Evolutionary conservation across 176 grass and related monocot genomes (phyloP).

Genomic region (Poa annua): DNA sequence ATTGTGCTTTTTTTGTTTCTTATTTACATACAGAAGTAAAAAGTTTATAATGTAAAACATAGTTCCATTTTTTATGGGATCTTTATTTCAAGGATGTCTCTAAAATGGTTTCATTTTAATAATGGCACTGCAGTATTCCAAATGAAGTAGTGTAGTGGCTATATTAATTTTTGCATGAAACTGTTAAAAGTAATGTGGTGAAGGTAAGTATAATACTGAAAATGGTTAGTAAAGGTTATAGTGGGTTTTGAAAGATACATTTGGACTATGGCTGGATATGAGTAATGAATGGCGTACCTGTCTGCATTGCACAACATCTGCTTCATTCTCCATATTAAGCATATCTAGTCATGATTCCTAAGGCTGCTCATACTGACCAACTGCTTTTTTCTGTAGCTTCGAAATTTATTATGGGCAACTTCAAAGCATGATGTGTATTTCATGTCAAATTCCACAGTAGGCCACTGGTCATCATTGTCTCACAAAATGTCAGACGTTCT

Average conservation of each 20-base stretch:
- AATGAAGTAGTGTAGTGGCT: constrained; percentile 16
- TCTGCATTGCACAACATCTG: not conserved
- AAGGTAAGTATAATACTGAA: not conserved
- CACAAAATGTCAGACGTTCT: constrained; percentile 59
- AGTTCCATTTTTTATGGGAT: not conserved
- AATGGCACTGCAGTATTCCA: constrained; percentile 10
- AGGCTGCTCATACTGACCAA: constrained; percentile 33
- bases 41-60: not conserved
- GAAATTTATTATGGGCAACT: constrained; percentile 94
- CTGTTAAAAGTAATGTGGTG: not conserved
- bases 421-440: constrained; percentile 96
- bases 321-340: constrained; percentile 6
- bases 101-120: constrained; percentile 2
- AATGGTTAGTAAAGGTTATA: constrained; percentile 11
- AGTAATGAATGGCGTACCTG: not conserved
- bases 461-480: constrained; percentile 87
- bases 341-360: constrained; percentile 21
- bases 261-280: constrained; percentile 13
- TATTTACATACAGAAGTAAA: not conserved
- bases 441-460: constrained; percentile 78
- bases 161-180: not conserved
- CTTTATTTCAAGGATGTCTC: not conserved
- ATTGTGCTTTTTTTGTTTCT: constrained; percentile 2
- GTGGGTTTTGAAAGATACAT: not conserved
- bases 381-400: constrained; percentile 63